Base-by-base conservation (phyloP, 2,329 filamentous ascomycete species). In the Ophiostoma sp. region DNA sequence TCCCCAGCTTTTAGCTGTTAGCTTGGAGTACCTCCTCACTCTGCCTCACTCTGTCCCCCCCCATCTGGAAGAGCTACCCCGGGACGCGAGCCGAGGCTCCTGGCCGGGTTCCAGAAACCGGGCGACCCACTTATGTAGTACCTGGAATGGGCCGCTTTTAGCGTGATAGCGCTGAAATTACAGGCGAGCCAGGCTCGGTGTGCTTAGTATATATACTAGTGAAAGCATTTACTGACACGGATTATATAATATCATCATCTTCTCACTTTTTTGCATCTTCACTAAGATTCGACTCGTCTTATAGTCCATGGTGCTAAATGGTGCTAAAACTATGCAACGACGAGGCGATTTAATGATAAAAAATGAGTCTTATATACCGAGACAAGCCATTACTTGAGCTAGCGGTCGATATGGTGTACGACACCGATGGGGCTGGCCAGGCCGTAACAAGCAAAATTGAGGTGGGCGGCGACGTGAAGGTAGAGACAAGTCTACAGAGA, bases 61-160 rank as follows among this genome's bases (percentile, higher is more conserved):
- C 42, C 38, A 58, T 49, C 62, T 40, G 41, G 65, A 36, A 14
- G 16, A 41, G 27, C 9, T 44, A 44, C 49, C 36, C 41, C 41
- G 12, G 55, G 52, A 40, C 49, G 63, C 58, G 41, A 66, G 67
- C 66, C 67, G 67, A 68, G 67, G 67, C 63, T 67, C 58, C 58
- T n/a, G 11, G 42, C 16, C 36, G 40, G 45, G 55, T 18, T 41
- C 58, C 38, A 41, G 58, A 62, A 62, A 41, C 58, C 36, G 58
- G 58, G 58, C 36, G 14, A 62, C n/a, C 38, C 58, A 62, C 58
- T 62, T 40, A 45, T 11, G 12, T 49, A 5, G 44, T 45, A 3
- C 44, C 44, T 45, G 44, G 27, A 27, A 45, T 14, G n/a, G 45
- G 45, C 12, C 45, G 45, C 27, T 5, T 49, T 49, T 49, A 49